phyloP scores from a whole-genome alignment of 495 filamentous ascomycete species.

The Xylaria telfairii region DNA sequence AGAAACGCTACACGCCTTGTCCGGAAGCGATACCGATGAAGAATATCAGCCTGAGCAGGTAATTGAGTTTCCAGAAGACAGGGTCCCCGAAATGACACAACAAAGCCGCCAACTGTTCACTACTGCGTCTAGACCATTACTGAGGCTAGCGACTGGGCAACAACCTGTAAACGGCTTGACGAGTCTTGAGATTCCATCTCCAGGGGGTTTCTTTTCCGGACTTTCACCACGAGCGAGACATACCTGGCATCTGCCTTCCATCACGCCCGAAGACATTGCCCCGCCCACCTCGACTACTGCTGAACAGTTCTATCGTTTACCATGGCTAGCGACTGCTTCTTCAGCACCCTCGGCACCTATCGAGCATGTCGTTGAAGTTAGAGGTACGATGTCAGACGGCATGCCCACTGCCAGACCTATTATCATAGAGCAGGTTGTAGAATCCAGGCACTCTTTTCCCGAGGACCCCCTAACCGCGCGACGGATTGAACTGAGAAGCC shows the following conservation, averaged over 20 bases:
- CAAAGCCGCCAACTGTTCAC: conserved; percentile 49
- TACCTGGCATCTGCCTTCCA: conserved; percentile 71
- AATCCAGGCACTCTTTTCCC: conserved; percentile 29
- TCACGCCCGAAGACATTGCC: conserved; percentile 48
- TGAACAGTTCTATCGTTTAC: conserved; percentile 81
- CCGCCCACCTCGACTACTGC: conserved; percentile 79
- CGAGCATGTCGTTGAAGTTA: conserved; percentile 71
- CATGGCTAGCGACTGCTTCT: conserved; percentile 60
- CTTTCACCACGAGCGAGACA: conserved; percentile 72
- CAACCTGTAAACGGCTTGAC: conserved; percentile 63
- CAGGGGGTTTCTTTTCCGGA: conserved; percentile 88
- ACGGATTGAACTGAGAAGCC: conserved; percentile 31
- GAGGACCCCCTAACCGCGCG: conserved; percentile 37
- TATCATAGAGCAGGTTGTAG: conserved; percentile 34
- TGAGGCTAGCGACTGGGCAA: conserved; percentile 46
- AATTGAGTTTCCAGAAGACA: conserved; percentile 53
- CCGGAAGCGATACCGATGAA: conserved; percentile 57
- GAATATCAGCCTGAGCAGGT: conserved; percentile 59
- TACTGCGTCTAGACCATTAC: conserved; percentile 36
- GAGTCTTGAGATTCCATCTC: conserved; percentile 82
- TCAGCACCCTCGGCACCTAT: conserved; percentile 57
- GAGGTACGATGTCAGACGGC: conserved; percentile 57
- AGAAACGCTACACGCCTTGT: conserved; percentile 77
- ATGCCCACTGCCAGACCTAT: conserved; percentile 69
- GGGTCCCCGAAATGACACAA: conserved; percentile 48